phyloP scores from a whole-genome alignment of 78 protist genomes.

The Monosiga brevicollis region DNA sequence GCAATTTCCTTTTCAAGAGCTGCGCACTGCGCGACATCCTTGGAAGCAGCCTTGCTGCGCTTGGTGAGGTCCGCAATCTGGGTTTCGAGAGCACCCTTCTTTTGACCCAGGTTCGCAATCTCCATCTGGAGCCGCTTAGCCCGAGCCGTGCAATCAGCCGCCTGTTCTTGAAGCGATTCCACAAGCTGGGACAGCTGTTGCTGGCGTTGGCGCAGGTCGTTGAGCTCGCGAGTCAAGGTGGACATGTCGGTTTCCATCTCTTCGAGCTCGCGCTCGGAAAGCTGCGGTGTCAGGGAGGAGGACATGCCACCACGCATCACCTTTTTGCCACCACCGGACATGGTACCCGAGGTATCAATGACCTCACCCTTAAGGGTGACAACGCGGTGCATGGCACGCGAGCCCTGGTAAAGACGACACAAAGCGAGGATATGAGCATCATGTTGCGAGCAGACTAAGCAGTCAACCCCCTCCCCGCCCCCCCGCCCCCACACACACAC shows the following conservation, averaged over 20 bases:
- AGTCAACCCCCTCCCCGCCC: too few species aligned
- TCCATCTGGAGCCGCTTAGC: background rate
- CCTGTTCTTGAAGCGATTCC: background rate
- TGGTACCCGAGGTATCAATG: conserved; percentile 92
- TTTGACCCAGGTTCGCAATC: background rate
- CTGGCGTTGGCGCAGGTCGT: background rate
- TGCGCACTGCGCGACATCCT: background rate
- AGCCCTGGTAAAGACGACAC: conserved; percentile 38
- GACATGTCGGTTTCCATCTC: background rate
- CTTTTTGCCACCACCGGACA: conserved; percentile 95
- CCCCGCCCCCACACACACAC: too few species aligned
- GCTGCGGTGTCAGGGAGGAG: background rate
- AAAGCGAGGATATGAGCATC: too few species aligned
- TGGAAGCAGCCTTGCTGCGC: background rate
- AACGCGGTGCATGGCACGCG: conserved; percentile 62
- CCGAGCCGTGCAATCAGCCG: too few species aligned
- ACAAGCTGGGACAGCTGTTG: background rate
- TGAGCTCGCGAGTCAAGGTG: background rate
- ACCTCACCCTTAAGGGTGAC: conserved; percentile 93
- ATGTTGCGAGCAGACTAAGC: too few species aligned
- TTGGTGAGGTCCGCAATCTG: conserved; percentile 8
- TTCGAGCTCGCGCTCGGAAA: background rate
- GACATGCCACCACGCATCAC: conserved; percentile 62
- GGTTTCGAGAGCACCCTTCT: background rate
- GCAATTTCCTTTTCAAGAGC: background rate